phyloP scores from a whole-genome alignment of 2,329 filamentous ascomycete species.

The Curvularia spicifera region DNA sequence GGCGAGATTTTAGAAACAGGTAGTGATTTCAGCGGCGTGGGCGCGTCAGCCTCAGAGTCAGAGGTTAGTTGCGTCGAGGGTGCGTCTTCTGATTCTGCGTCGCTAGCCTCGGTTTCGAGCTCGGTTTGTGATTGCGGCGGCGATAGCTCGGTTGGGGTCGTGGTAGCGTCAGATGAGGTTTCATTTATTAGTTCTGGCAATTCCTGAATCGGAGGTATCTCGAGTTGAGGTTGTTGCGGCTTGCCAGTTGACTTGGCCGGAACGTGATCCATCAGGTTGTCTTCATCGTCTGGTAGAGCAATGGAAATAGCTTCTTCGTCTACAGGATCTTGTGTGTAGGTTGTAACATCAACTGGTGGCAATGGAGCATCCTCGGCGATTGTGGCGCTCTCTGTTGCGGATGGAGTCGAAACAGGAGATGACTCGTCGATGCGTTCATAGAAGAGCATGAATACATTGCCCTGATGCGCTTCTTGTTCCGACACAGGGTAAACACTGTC shows the following conservation, averaged over 20 bases:
- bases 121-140: not conserved
- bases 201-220: not conserved
- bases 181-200: not conserved
- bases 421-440: conserved; percentile 70
- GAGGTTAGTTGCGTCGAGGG: conserved; percentile 35
- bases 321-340: not conserved
- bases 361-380: conserved; percentile 28
- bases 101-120: conserved; percentile 28
- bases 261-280: conserved; percentile 16
- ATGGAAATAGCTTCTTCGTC: conserved; percentile 22
- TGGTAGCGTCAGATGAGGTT: conserved; percentile 1
- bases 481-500: conserved; percentile 78
- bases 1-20: conserved; percentile 23
- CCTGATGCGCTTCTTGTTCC: conserved; percentile 75
- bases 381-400: not conserved
- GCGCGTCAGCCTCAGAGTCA: conserved; percentile 15
- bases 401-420: conserved; percentile 40
- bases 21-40: conserved; percentile 3
- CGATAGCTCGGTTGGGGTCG: not conserved
- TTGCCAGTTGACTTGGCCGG: conserved; percentile 8
- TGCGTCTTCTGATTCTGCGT: conserved; percentile 34
- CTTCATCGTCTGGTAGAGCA: conserved; percentile 32
- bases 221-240: not conserved
- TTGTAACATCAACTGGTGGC: conserved; percentile 18
- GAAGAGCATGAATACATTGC: conserved; percentile 95